Conservation (phyloP, 1,139 yeast species). For the Kluyveromyces marxianus region DNA sequence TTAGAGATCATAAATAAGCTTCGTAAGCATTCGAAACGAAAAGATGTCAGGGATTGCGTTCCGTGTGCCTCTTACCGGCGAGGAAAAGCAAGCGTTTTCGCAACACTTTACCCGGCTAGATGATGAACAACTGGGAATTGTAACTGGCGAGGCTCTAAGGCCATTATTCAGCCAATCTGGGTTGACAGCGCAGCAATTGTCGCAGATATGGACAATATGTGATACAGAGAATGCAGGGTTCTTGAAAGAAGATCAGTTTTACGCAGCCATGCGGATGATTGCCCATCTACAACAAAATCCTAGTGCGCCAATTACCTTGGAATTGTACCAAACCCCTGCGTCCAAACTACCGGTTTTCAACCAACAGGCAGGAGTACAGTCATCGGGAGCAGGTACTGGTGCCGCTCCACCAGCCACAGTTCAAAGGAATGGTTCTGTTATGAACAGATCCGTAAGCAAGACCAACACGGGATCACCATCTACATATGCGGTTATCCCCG, state of each 20-base stretch:
- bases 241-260: constrained; percentile 73
- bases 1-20: not conserved
- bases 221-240: constrained; percentile 82
- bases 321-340: constrained; percentile 23
- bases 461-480: constrained; percentile 21
- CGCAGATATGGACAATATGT: constrained; percentile 91
- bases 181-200: constrained; percentile 66
- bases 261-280: constrained; percentile 79
- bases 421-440: constrained; percentile 8
- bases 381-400: constrained; percentile 18
- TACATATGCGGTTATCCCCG: constrained; percentile 38
- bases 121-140: constrained; percentile 67
- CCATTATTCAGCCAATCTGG: constrained; percentile 82
- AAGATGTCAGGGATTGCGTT: constrained; percentile 23
- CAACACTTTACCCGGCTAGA: constrained; percentile 75
- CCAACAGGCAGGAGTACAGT: constrained; percentile 27
- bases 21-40: not conserved
- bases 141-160: constrained; percentile 89
- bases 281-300: constrained; percentile 64
- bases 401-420: not conserved
- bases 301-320: constrained; percentile 16
- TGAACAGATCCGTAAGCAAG: constrained; percentile 7
- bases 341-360: constrained; percentile 35
- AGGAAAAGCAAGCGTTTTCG: constrained; percentile 69
- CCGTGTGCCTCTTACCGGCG: constrained; percentile 52